Evolutionary conservation across 768 basidiomycete genomes (phyloP).

Genomic region (Ramaria sp.): DNA sequence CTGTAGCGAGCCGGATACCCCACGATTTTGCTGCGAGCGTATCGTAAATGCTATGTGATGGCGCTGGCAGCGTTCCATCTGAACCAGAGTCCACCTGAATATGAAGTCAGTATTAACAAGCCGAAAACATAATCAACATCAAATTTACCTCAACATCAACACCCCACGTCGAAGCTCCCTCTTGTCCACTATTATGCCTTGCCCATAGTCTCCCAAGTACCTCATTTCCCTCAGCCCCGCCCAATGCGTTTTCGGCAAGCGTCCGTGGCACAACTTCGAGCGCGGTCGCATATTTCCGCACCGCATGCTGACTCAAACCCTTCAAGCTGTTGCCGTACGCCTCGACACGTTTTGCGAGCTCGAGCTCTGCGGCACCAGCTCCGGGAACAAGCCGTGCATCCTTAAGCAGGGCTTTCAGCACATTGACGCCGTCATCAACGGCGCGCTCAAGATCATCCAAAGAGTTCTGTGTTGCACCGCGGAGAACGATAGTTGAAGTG

Average conservation of each 20-base stretch:
- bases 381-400: conserved; percentile 87
- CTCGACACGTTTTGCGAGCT: conserved; percentile 79
- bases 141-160: conserved; percentile 76
- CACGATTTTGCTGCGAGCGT: conserved; percentile 85
- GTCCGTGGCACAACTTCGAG: conserved; percentile 89
- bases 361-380: conserved; percentile 89
- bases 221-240: conserved; percentile 87
- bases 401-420: conserved; percentile 86
- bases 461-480: conserved; percentile 90
- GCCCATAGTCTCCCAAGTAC: conserved; percentile 84
- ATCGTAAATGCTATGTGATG: conserved; percentile 64
- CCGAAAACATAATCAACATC: background rate
- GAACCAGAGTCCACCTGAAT: conserved; percentile 45
- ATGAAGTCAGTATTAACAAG: conserved; percentile 2
- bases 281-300: conserved; percentile 80
- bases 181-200: conserved; percentile 59
- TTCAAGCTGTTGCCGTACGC: conserved; percentile 79
- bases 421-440: conserved; percentile 93
- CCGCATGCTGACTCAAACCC: conserved; percentile 88
- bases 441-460: conserved; percentile 95
- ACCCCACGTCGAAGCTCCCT: conserved; percentile 65
- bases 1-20: conserved; percentile 85
- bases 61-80: conserved; percentile 63
- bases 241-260: conserved; percentile 90
- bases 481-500: conserved; percentile 89